A percentile compares a stretch with the other conserved stretches of the same genome.
These are phyloP conservation scores for Solanum pinnatisectum DNA, from an alignment of 257 asterid species.

Conservation along the genomic window DNA sequence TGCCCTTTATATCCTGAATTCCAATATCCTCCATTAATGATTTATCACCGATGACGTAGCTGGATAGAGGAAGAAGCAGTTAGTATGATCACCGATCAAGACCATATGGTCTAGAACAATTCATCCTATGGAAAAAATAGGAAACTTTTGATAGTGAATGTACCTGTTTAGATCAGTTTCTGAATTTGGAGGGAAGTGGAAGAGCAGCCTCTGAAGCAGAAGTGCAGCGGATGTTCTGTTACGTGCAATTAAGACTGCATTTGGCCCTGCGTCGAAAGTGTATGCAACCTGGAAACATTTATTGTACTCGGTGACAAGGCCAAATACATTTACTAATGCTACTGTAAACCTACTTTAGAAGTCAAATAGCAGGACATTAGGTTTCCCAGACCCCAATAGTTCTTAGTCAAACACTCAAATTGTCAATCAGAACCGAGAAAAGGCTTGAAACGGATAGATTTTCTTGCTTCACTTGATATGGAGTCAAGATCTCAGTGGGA, in stretches of 20 bases:
- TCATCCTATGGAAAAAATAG: not conserved
- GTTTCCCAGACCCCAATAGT: not conserved
- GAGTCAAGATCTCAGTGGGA: not conserved
- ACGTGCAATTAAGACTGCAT: constrained; percentile 82
- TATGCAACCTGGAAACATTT: constrained; percentile 57
- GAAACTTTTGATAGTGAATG: not conserved
- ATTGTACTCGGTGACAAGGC: not conserved
- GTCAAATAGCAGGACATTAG: not conserved
- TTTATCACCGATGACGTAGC: constrained; percentile 86
- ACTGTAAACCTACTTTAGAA: not conserved
- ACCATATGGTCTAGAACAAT: not conserved
- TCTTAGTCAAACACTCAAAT: not conserved
- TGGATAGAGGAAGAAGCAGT: constrained; percentile 12
- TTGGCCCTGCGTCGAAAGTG: constrained; percentile 94
- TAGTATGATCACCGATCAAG: not conserved
- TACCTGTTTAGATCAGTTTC: constrained; percentile 76
- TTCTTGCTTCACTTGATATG: not conserved
- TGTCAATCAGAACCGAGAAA: not conserved
- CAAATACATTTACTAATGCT: not conserved
- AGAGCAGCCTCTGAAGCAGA: constrained; percentile 65
- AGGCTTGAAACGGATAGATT: not conserved
- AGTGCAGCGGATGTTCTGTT: constrained; percentile 54
- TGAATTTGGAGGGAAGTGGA: constrained; percentile 66
- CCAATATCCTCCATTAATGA: constrained; percentile 76
- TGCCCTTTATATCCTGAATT: constrained; percentile 50